These are phyloP conservation scores for Berberis thunbergii DNA, from an alignment of 164 flowering plant species.

Conservation along the genomic window DNA sequence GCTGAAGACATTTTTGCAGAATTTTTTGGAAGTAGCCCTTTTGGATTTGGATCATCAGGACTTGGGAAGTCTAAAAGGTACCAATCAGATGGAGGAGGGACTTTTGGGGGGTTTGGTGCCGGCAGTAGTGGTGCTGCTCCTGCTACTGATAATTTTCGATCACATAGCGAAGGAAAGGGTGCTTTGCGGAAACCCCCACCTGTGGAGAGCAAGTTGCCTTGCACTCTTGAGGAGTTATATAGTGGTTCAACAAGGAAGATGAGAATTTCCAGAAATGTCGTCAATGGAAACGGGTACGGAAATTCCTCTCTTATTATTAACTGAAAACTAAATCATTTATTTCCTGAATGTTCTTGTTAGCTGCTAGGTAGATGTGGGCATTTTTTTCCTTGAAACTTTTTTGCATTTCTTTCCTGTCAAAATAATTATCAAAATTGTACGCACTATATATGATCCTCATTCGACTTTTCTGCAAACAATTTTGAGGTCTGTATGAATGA, in stretches of 20 bases:
- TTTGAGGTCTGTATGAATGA: too few relatives aligned
- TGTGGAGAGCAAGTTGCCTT: slow-evolving; percentile 42
- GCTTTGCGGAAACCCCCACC: slow-evolving; percentile 36
- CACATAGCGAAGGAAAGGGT: slow-evolving; percentile 18
- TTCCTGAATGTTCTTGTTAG: neutral
- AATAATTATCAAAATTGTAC: too few relatives aligned
- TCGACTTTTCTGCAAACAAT: too few relatives aligned
- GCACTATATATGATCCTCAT: too few relatives aligned
- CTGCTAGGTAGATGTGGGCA: neutral
- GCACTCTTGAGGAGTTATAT: slow-evolving; percentile 56
- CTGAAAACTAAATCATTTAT: too few relatives aligned
- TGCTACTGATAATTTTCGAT: slow-evolving; percentile 5
- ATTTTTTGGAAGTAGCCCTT: slow-evolving; percentile 48
- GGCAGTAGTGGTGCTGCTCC: slow-evolving; percentile 4
- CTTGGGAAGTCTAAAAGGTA: slow-evolving; percentile 23
- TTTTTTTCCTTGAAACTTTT: neutral
- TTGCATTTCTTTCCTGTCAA: neutral
- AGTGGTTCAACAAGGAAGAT: slow-evolving; percentile 60
- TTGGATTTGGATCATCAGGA: slow-evolving; percentile 26
- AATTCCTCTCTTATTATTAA: neutral
- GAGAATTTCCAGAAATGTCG: slow-evolving; percentile 49
- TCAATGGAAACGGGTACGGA: slow-evolving; percentile 23
- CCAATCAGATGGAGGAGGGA: slow-evolving; percentile 20
- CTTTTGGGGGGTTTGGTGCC: slow-evolving; percentile 19
- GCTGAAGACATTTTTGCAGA: slow-evolving; percentile 54